phyloP scores from a whole-genome alignment of 2,329 filamentous ascomycete genomes.

The Gremmenia infestans region DNA sequence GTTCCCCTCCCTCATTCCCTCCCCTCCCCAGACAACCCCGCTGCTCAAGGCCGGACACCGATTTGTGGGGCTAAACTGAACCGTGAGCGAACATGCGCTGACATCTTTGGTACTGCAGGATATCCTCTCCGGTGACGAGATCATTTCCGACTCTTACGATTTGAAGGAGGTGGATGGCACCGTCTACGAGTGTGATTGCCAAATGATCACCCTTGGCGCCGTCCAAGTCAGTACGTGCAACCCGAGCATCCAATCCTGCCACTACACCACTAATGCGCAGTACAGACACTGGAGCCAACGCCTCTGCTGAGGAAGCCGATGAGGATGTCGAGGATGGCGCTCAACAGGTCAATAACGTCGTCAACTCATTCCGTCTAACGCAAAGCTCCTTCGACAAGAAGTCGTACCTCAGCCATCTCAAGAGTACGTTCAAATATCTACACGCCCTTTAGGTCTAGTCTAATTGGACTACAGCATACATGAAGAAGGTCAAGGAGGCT shows the following conservation, averaged over 20 bases:
- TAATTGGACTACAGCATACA: slow-evolving; percentile 59
- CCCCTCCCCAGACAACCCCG: neutral
- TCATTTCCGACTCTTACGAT: slow-evolving; percentile 92
- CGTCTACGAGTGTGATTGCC: slow-evolving; percentile 87
- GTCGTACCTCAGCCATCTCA: slow-evolving; percentile 74
- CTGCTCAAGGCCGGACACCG: neutral
- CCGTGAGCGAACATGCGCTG: slow-evolving; percentile 7
- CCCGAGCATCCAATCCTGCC: neutral
- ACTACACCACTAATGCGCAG: slow-evolving; percentile 13
- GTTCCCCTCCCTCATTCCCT: neutral
- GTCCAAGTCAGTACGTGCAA: slow-evolving; percentile 60
- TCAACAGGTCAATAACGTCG: slow-evolving; percentile 84
- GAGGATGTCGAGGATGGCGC: slow-evolving; percentile 66
- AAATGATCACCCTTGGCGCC: slow-evolving; percentile 76
- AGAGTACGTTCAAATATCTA: slow-evolving; percentile 54
- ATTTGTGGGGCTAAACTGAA: neutral
- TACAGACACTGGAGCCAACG: slow-evolving; percentile 86
- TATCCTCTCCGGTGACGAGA: slow-evolving; percentile 82
- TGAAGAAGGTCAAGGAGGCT: slow-evolving; percentile 77
- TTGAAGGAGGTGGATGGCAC: slow-evolving; percentile 74
- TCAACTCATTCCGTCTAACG: slow-evolving; percentile 86
- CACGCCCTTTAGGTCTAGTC: neutral
- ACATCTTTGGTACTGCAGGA: slow-evolving; percentile 53
- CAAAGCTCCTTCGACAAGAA: slow-evolving; percentile 83
- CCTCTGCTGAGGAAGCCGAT: slow-evolving; percentile 85